Base-by-base conservation (phyloP, 2,329 filamentous ascomycete species). In the Ascochyta rabiei region DNA sequence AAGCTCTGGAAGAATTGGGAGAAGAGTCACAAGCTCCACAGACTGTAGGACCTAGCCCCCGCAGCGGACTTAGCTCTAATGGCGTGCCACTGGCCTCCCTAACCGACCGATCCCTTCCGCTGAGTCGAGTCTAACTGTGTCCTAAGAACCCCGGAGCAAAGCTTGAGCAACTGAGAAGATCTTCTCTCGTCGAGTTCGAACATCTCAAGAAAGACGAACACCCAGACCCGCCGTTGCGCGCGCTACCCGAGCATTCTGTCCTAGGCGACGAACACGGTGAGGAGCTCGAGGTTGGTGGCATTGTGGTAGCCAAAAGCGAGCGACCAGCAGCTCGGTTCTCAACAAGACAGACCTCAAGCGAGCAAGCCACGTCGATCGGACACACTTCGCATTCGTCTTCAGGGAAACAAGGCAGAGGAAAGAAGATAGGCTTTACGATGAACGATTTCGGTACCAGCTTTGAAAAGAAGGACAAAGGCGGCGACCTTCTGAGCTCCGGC, bases 141-240 rank as follows among this genome's bases (percentile, higher is more conserved):
- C 16, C 59, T n/a, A 74, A 81, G 79, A 74, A 82, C 50, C 80
- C 80, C 0, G 64, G 68, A 37, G 71, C 72, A 40, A 76, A 77
- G 62, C 78, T 82, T 55, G 79, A 81, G 55, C 64, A 78, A 56
- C 74, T 82, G 10, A 76, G 79, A 38, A 73, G 77, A 23, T 76
- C 73, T 31, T 81, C 79, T 2, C 65, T 81, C 16, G 61, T 76
- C 58, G 75, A 77, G 56, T 69, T 77, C 59, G 74, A 77, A 52
- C 74, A 76, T 52, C 56, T 77, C 46, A 75, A 69, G 54, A 64
- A 67, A 24, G 70, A 70, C 7, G 57, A 64, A 18, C 67, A 74
- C 34, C 65, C 68, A 15, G 38, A 72, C 18, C 61, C 67, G 2
- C 73, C 74, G 2, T 41, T 70, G 34, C 67, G 74, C 50, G 61